These are phyloP conservation scores for Saccharomycopsis hybrid DNA, from an alignment of 1,139 yeast species.

Conservation along the genomic window DNA sequence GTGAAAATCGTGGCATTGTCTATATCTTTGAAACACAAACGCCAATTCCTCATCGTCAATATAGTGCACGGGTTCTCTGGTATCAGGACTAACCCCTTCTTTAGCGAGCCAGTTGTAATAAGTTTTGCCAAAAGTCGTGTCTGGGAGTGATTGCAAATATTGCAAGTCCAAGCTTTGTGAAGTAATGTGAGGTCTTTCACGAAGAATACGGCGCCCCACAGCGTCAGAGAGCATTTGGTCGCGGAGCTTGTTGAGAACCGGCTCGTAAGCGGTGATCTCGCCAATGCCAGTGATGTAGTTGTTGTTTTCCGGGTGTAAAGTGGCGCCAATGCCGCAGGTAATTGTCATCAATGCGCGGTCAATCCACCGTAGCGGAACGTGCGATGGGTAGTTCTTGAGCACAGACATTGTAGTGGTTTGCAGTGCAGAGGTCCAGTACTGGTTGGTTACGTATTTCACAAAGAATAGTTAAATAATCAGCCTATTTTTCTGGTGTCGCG, in stretches of 20 bases:
- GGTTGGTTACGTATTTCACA: too few relatives aligned
- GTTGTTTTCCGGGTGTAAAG: constrained; percentile 65
- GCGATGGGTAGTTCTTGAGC: constrained; percentile 52
- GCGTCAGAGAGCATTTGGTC: constrained; percentile 69
- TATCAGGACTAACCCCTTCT: constrained; percentile 92
- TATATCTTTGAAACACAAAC: constrained; percentile 81
- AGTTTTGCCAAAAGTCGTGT: constrained; percentile 69
- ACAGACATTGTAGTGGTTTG: constrained; percentile 13
- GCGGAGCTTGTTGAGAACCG: constrained; percentile 56
- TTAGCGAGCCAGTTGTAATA: constrained; percentile 77
- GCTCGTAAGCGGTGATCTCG: constrained; percentile 79
- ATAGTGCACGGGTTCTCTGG: constrained; percentile 78
- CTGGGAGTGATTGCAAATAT: constrained; percentile 53
- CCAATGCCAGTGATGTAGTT: constrained; percentile 81
- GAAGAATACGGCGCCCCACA: constrained; percentile 68
- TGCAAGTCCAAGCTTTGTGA: constrained; percentile 62
- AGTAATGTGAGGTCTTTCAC: constrained; percentile 80
- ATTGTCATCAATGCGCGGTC: constrained; percentile 62
- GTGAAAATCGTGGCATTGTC: constrained; percentile 96
- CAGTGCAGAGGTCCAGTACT: too few relatives aligned
- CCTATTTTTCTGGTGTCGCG: too few relatives aligned
- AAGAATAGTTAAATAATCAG: too few relatives aligned
- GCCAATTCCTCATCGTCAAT: constrained; percentile 90
- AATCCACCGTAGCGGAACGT: constrained; percentile 61
- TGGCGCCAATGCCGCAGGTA: constrained; percentile 81